Evolutionary conservation across 306 rosid species (phyloP).

Genomic region (Leucaena leucocephala): DNA sequence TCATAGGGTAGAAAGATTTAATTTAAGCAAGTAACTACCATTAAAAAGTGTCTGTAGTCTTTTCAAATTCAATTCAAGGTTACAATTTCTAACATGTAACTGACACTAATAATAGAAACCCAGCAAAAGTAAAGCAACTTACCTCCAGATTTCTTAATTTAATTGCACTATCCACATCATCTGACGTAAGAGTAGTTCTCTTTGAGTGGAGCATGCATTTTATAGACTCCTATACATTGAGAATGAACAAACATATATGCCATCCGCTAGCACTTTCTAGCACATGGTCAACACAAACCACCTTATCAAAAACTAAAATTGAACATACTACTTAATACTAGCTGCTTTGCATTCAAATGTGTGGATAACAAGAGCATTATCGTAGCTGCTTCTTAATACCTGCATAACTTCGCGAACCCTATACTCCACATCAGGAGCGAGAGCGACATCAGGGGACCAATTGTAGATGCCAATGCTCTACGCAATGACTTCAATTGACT

Average conservation of each 20-base stretch:
- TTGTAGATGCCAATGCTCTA: constrained; percentile 84
- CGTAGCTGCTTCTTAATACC: constrained; percentile 42
- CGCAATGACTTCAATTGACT: constrained; percentile 90
- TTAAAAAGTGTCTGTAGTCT: neutral
- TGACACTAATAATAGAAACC: neutral
- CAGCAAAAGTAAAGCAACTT: constrained; percentile 20
- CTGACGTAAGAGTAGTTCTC: constrained; percentile 67
- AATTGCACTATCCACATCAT: constrained; percentile 88
- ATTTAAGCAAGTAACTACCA: neutral
- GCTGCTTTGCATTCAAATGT: neutral
- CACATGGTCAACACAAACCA: neutral
- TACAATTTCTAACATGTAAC: constrained; percentile 2
- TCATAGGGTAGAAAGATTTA: neutral
- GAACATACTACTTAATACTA: neutral
- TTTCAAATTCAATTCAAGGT: constrained; percentile 12
- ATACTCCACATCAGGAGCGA: constrained; percentile 87
- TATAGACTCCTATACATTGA: constrained; percentile 75
- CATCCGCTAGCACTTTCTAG: constrained; percentile 6
- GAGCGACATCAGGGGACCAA: constrained; percentile 76
- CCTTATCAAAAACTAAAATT: neutral
- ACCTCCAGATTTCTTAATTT: constrained; percentile 88
- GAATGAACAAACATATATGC: constrained; percentile 7
- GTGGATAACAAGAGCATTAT: neutral
- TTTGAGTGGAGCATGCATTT: constrained; percentile 92
- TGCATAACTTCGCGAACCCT: constrained; percentile 94